phyloP scores from a whole-genome alignment of 129 eudicot genomes.

The Pseudognaphalium luteoalbum region DNA sequence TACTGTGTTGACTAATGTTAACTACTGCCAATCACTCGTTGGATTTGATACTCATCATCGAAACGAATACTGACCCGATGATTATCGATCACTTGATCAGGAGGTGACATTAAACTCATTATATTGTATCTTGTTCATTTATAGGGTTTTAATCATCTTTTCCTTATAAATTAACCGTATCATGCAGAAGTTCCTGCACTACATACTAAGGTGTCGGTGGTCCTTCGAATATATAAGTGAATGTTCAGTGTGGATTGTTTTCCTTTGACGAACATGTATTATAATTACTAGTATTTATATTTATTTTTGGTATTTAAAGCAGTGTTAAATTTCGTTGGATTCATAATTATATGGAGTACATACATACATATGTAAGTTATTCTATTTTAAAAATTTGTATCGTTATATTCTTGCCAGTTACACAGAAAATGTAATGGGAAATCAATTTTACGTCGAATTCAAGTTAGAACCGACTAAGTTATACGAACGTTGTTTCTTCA shows the following conservation, averaged over 20 bases:
- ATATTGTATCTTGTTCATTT: conserved; percentile 2
- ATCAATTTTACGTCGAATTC: no score
- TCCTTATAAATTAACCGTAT: neutral
- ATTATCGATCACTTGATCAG: neutral
- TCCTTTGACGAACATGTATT: neutral
- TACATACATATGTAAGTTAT: no score
- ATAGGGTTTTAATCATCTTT: neutral
- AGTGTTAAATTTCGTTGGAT: neutral
- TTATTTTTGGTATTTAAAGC: neutral
- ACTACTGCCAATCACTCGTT: conserved; percentile 78
- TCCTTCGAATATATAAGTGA: conserved; percentile 1
- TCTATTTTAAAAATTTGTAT: no score
- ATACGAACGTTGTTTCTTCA: no score
- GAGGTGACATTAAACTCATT: conserved; percentile 4
- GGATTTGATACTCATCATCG: conserved; percentile 47
- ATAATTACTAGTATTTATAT: neutral
- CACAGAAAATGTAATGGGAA: no score
- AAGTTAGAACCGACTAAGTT: no score
- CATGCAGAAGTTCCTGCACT: neutral
- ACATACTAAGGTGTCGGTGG: neutral
- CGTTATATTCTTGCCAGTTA: no score
- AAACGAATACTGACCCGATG: conserved; percentile 18
- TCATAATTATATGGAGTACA: no score
- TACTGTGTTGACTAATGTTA: conserved; percentile 55
- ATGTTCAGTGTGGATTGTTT: conserved; percentile 24